Evolutionary conservation across 2,329 filamentous ascomycete species (phyloP), one percentile per base, ranked within the genome.

Genomic region (Verticillium nonalfalfae): DNA sequence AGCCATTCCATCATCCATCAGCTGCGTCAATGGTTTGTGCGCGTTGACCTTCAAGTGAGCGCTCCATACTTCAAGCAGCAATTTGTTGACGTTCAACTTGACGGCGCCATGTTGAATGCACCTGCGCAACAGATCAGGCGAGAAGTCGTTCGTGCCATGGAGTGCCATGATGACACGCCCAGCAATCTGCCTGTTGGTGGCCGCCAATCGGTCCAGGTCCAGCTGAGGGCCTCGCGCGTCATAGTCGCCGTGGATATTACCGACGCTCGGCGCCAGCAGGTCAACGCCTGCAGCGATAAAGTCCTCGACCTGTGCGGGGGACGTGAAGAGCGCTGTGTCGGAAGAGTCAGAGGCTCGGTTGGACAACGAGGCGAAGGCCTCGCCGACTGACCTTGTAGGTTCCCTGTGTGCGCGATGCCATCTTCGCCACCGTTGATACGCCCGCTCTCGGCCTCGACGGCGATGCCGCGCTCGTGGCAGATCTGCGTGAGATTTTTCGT

Each of bases 241-340:
- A 72, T 92, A 91, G 67, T 87, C 84, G 7, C 89, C 89, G 74
- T 92, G 89, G 39, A 92, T 86, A 67, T 91, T 92, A 2, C 89
- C 89, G 74, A 92, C 90, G 0, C 88, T 88, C 0, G 89, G 89
- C 3, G 90, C 90, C 13, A 93, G 76, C 76, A 88, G 88, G 67
- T 92, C 86, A 68, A 92, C 89, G 0, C 89, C 89, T 11, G 88
- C 90, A 2, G 78, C 82, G 3, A 90, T 81, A 67, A 93, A 92
- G 68, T 90, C 85, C 64, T 86, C 81, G 13, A 86, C 87, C 73
- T 92, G 84, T 64, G 89, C 87, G 0, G 84, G 81, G 0, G 87
- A 90, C 0, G 89, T 92, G 66, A 91, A 62, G 73, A 74, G 58
- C 45, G 45, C 45, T 52, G 18, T 52, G 26, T 31, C 26, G 26